phyloP scores from a whole-genome alignment of 768 basidiomycete genomes.

The Suillus plorans region DNA sequence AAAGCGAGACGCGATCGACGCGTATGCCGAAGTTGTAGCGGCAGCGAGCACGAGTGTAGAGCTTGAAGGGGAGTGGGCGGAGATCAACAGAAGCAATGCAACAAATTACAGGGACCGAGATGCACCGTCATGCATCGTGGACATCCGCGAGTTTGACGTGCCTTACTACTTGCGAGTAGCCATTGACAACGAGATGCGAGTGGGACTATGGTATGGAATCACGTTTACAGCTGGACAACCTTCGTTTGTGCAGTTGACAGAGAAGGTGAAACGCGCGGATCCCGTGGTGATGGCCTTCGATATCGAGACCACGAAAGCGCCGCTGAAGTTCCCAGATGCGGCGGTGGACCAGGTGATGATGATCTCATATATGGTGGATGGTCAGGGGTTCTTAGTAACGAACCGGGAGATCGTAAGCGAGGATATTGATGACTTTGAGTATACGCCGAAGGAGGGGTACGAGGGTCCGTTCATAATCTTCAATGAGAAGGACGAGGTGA shows the following conservation, averaged over 20 bases:
- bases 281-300: constrained; percentile 99
- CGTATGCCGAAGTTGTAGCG: constrained; percentile 94
- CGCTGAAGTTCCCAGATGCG: constrained; percentile 98
- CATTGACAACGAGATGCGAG: constrained; percentile 97
- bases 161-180: constrained; percentile 98
- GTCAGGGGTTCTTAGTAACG: constrained; percentile 95
- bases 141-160: constrained; percentile 94
- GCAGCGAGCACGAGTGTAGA: constrained; percentile 69
- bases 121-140: constrained; percentile 90
- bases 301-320: constrained; percentile 99
- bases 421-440: constrained; percentile 98
- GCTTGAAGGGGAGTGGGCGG: constrained; percentile 63
- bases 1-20: constrained; percentile 93
- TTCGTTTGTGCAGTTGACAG: constrained; percentile 63
- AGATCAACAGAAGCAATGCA: constrained; percentile 40
- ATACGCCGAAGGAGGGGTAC: constrained; percentile 97
- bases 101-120: constrained; percentile 60
- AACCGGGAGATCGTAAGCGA: constrained; percentile 97
- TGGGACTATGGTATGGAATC: constrained; percentile 96
- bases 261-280: constrained; percentile 96
- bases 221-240: constrained; percentile 82
- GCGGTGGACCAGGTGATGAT: constrained; percentile 99
- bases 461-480: constrained; percentile 96
- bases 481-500: constrained; percentile 90
- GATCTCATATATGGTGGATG: constrained; percentile 99